phyloP scores from a whole-genome alignment of 352 stramenopile species.

The Globisporangium parvum region DNA sequence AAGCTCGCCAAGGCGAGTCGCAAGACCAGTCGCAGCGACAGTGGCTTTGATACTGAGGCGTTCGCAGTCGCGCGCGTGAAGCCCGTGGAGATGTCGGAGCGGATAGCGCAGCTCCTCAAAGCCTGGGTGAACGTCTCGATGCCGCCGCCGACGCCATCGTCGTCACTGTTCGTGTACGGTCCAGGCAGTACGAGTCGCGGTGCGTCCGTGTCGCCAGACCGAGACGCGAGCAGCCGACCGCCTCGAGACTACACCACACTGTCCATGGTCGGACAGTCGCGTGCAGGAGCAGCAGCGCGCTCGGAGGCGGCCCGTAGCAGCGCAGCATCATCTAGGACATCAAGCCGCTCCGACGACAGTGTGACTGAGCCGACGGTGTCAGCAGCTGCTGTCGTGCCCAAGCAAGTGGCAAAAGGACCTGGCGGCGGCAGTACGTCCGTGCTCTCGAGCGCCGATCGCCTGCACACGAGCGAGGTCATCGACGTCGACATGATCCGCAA shows the following conservation, averaged over 20 bases:
- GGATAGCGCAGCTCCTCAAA: conserved; percentile 48
- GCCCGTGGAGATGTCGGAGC: conserved; percentile 46
- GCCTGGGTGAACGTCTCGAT: conserved; percentile 41
- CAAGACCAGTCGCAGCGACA: conserved; percentile 12
- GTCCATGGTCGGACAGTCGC: conserved; percentile 11
- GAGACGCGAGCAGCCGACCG: conserved; percentile 1
- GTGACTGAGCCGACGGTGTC: conserved; percentile 3
- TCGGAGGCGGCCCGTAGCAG: not conserved
- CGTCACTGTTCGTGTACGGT: not conserved
- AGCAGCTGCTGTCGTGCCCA: conserved; percentile 29
- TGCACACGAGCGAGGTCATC: conserved; percentile 36
- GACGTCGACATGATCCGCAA: conserved; percentile 66
- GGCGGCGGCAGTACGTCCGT: conserved; percentile 13
- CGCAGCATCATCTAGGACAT: not conserved
- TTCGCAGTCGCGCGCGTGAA: conserved; percentile 50
- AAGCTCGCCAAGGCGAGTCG: conserved; percentile 34
- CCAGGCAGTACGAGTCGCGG: not conserved
- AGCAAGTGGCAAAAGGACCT: conserved; percentile 15
- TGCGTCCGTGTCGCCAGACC: conserved; percentile 7
- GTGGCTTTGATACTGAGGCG: conserved; percentile 50
- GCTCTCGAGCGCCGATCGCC: conserved; percentile 19
- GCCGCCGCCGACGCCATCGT: not conserved
- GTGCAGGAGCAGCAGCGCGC: conserved; percentile 1
- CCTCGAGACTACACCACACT: conserved; percentile 19
- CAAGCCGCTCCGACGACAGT: not conserved